Conservation (phyloP, 2,329 filamentous ascomycete species). For the Ophiostoma quercus region DNA sequence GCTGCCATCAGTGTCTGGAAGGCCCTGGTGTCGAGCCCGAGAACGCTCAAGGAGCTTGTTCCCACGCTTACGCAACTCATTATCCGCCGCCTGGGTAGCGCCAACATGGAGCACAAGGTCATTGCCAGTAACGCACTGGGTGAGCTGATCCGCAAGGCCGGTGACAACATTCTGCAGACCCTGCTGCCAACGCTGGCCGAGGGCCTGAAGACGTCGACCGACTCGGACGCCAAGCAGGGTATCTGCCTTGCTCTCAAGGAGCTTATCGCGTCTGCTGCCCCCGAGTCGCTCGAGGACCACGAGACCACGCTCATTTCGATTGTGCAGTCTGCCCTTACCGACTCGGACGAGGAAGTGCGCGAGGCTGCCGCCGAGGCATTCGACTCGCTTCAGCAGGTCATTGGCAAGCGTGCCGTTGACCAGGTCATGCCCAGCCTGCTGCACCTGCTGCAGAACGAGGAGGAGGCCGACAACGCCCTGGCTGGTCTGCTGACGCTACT, state of each 20-base stretch:
- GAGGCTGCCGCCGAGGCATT: slow-evolving; percentile 97
- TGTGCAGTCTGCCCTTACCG: slow-evolving; percentile 85
- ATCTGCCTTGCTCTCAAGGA: slow-evolving; percentile 96
- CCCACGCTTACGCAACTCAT: slow-evolving; percentile 92
- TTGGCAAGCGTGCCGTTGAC: slow-evolving; percentile 91
- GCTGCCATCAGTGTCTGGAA: slow-evolving; percentile 96
- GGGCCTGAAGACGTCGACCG: slow-evolving; percentile 78
- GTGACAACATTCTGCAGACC: slow-evolving; percentile 83
- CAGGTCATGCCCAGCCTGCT: slow-evolving; percentile 91
- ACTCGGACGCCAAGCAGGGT: slow-evolving; percentile 90
- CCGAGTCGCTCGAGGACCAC: slow-evolving; percentile 85
- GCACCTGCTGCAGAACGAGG: slow-evolving; percentile 77
- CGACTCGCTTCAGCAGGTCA: slow-evolving; percentile 84
- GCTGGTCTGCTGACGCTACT: slow-evolving; percentile 89
- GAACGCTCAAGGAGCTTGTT: slow-evolving; percentile 89
- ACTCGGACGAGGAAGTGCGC: slow-evolving; percentile 81
- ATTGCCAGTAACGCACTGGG: slow-evolving; percentile 96
- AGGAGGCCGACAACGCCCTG: slow-evolving; percentile 84
- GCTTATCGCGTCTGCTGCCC: slow-evolving; percentile 81
- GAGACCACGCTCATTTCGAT: slow-evolving; percentile 94
- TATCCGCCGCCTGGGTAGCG: slow-evolving; percentile 86
- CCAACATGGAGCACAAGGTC: slow-evolving; percentile 97
- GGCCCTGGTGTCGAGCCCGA: slow-evolving; percentile 84
- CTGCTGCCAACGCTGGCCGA: slow-evolving; percentile 89
- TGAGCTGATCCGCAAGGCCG: slow-evolving; percentile 93